Conservation (phyloP, 305 asterid species). For the Fraxinus platypoda region DNA sequence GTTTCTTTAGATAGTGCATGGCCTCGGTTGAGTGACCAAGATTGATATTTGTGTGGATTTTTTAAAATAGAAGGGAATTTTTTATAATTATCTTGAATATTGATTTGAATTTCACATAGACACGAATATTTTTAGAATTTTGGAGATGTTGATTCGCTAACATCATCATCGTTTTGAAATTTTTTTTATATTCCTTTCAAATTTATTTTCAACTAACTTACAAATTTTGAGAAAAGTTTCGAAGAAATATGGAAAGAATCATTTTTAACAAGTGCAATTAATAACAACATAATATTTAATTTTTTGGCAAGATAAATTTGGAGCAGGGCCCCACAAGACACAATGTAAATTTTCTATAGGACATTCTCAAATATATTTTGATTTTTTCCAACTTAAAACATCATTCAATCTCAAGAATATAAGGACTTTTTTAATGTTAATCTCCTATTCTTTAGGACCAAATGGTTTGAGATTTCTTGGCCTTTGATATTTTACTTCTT, state of each 20-base stretch:
- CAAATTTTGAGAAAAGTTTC: not conserved
- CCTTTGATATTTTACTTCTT: not conserved
- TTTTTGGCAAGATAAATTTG: not conserved
- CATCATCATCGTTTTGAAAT: no score
- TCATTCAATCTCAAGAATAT: not conserved
- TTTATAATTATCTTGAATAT: no score
- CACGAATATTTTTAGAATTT: no score
- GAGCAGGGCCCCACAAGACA: not conserved
- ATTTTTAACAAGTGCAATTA: not conserved
- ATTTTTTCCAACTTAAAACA: not conserved
- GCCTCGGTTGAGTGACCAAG: not conserved
- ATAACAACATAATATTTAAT: not conserved
- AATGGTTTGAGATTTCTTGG: not conserved
- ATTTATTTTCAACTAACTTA: not conserved
- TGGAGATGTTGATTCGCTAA: no score
- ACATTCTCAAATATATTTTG: no score
- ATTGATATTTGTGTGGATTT: no score
- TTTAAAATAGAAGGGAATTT: no score
- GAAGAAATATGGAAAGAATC: not conserved
- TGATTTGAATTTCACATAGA: no score
- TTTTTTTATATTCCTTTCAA: no score
- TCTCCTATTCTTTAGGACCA: not conserved
- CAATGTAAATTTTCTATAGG: no score
- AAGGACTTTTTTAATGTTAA: no score
- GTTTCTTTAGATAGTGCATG: not conserved